These are phyloP conservation scores for Ceratocystis cacaofunesta DNA, from an alignment of 2,329 filamentous ascomycete species.

Conservation along the genomic window DNA sequence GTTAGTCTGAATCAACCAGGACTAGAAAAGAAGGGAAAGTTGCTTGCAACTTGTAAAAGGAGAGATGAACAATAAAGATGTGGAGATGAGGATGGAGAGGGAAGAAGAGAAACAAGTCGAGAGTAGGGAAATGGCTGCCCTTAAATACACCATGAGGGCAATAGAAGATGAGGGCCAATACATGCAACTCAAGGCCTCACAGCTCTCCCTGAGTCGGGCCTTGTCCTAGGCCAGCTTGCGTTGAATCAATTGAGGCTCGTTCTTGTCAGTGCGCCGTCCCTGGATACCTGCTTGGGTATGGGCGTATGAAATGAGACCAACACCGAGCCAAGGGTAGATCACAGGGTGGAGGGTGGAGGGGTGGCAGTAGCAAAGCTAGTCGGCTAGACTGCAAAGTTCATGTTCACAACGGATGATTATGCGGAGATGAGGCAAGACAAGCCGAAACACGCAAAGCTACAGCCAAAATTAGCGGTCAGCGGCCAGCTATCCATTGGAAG, in stretches of 20 bases:
- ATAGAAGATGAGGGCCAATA: background rate
- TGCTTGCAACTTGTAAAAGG: constrained; percentile 8
- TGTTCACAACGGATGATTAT: background rate
- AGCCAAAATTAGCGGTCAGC: background rate
- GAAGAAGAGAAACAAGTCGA: background rate
- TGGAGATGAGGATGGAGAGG: constrained; percentile 2
- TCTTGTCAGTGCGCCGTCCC: background rate
- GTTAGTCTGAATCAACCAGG: background rate
- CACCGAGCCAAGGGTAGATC: background rate
- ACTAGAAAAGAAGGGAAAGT: background rate
- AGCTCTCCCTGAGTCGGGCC: background rate
- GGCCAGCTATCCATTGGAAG: background rate
- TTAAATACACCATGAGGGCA: background rate
- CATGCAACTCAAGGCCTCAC: background rate
- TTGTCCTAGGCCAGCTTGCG: too few relatives aligned
- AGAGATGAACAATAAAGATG: background rate
- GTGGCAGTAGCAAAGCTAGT: background rate
- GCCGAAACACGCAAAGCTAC: background rate
- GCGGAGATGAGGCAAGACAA: background rate
- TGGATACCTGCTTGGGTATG: background rate
- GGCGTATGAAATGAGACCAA: background rate
- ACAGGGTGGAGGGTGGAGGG: background rate
- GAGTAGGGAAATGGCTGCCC: background rate
- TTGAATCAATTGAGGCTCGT: too few relatives aligned
- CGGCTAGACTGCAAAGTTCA: background rate